phyloP scores from a whole-genome alignment of 345 rosid species.

The Physaria fendleri region DNA sequence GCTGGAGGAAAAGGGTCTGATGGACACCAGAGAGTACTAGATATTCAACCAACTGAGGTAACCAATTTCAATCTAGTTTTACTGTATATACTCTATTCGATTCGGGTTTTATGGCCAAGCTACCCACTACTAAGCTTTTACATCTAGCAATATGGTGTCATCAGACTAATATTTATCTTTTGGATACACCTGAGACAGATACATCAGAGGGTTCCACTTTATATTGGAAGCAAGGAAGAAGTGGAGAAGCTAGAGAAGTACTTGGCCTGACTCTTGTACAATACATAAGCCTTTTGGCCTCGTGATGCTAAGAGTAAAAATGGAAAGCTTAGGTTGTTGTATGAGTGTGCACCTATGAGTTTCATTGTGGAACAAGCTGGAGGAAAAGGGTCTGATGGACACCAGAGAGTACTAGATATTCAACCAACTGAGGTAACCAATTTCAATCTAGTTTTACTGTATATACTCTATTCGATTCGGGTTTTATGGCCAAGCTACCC shows the following conservation, averaged over 20 bases:
- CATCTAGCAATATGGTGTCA: too few relatives aligned
- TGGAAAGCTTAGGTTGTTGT: slow-evolving; percentile 83
- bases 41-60: slow-evolving; percentile 75
- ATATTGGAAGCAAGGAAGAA: slow-evolving; percentile 57
- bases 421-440: slow-evolving; percentile 72
- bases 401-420: slow-evolving; percentile 69
- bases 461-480: too few relatives aligned
- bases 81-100: too few relatives aligned
- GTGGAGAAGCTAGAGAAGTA: background rate
- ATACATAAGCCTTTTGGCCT: too few relatives aligned
- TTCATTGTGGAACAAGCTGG: slow-evolving; percentile 93
- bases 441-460: too few relatives aligned
- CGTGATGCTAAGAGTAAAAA: slow-evolving; percentile 90
- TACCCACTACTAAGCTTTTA: too few relatives aligned
- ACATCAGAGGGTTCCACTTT: slow-evolving; percentile 86
- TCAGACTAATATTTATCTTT: background rate
- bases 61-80: too few relatives aligned
- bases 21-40: slow-evolving; percentile 74
- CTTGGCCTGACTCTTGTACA: background rate
- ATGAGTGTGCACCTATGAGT: slow-evolving; percentile 97
- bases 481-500: too few relatives aligned
- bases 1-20: slow-evolving; percentile 97
- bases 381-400: slow-evolving; percentile 92
- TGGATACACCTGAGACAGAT: slow-evolving; percentile 38
- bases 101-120: too few relatives aligned